Base-by-base conservation (phyloP, 805 yeast species). In the Kodamaea kakaduensis region DNA sequence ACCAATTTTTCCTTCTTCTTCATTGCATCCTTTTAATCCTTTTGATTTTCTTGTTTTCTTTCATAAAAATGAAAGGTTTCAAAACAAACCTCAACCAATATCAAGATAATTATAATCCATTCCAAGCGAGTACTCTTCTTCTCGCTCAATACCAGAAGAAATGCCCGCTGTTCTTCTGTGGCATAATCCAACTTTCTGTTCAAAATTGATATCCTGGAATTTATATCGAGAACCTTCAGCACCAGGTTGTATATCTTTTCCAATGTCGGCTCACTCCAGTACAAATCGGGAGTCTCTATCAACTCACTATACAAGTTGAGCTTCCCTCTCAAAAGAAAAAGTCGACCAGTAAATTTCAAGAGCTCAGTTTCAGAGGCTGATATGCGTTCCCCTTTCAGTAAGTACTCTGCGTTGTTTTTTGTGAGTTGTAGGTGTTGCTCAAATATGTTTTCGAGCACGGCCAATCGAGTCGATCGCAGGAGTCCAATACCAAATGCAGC, bases 401-500 rank as follows among this genome's bases (percentile, higher is more conserved):
- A 60, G 28, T 69, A 64, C 38, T 80, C 82, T 2, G 93, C 80
- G 29, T 84, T 75, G 19, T 63, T 62, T 46, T 79, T 74, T 1
- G 94, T 81, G 34, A 75, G 54, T 22, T 55, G 59, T n/a, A 85
- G 73, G 48, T 82, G 84, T 17, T 71, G 61, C 45, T 88, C 96
- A 26, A 87, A 62, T 3, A 81, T 69, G 17, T 72, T 67, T 55
- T 89, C 97, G 24, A 89, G 57, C 1, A 87, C 78, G 0, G 95
- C 88, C 28, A 89, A 64, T 51, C 93, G 75, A 0, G 97, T 88
- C 2, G 95, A 84, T 46, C 96, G 62, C 0, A 96, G 81, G 20
- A 89, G 62, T 0, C 96, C 96, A 36, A 85, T 80, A 2, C 95
- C 81, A 57, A 88, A 88, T 0, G 96, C 96, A 7, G 88, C 83